phyloP scores from a whole-genome alignment of 306 rosid species.

The Prunus salicina region DNA sequence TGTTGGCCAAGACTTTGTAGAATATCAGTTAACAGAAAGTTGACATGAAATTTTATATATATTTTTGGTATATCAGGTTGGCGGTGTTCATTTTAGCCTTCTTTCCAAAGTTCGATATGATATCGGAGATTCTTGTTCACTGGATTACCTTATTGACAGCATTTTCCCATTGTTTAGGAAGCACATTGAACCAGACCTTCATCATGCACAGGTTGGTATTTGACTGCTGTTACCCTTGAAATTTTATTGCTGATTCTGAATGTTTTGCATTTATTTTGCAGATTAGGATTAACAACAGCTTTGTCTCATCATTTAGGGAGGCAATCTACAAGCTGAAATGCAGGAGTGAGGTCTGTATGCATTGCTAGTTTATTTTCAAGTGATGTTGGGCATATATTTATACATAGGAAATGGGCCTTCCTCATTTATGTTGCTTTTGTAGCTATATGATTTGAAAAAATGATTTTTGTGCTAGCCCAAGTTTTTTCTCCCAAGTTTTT shows the following conservation, averaged over 20 bases:
- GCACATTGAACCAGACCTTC: conserved; percentile 98
- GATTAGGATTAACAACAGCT: conserved; percentile 99
- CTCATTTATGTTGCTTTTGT: conserved; percentile 6
- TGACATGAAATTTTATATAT: conserved; percentile 17
- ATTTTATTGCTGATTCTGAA: conserved; percentile 29
- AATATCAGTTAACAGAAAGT: conserved; percentile 19
- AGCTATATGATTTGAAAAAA: background rate
- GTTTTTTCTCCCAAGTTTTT: background rate
- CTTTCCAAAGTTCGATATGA: conserved; percentile 95
- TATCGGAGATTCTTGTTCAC: conserved; percentile 97
- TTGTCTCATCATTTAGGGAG: conserved; percentile 96
- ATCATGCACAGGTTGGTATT: conserved; percentile 94
- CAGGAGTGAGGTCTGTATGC: conserved; percentile 69
- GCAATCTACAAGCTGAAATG: conserved; percentile 98
- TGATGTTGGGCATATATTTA: background rate
- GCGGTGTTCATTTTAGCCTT: conserved; percentile 97
- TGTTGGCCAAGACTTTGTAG: conserved; percentile 2
- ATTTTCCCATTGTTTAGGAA: conserved; percentile 95
- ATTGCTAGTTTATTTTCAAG: conserved; percentile 6
- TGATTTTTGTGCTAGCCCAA: background rate
- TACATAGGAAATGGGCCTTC: background rate
- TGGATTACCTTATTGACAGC: conserved; percentile 97
- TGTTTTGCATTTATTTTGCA: conserved; percentile 43
- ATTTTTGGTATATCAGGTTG: conserved; percentile 67
- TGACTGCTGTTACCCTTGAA: conserved; percentile 30